Percentiles rank a stretch among this genome's conserved stretches.
phyloP scores from a whole-genome alignment of 768 basidiomycete species.

The Leccinum subgranulosum region DNA sequence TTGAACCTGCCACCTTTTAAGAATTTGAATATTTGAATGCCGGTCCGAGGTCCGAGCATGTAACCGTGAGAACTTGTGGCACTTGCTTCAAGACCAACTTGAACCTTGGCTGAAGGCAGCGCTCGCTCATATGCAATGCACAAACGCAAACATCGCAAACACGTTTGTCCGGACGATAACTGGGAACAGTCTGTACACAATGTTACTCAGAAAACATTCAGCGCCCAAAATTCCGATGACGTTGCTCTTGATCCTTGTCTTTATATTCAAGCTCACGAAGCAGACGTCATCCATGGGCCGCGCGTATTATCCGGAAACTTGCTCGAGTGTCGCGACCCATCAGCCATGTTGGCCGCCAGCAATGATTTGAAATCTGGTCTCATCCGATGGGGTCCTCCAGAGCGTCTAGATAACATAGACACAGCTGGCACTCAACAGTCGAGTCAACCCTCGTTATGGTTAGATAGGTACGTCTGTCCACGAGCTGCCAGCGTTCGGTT shows the following conservation, averaged over 20 bases:
- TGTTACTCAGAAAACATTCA: background rate
- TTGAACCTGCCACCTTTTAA: too few species aligned
- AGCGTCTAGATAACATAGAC: slow-evolving; percentile 8
- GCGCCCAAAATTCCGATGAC: background rate
- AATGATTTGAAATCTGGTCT: slow-evolving; percentile 30
- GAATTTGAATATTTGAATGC: too few species aligned
- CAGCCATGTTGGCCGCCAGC: slow-evolving; percentile 2
- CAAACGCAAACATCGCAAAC: slow-evolving; percentile 26
- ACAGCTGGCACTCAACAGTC: background rate
- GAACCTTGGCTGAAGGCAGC: background rate
- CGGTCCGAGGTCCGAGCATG: background rate
- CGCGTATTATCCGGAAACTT: slow-evolving; percentile 36
- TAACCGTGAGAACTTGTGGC: background rate
- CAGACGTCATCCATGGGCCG: slow-evolving; percentile 60
- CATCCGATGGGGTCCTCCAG: slow-evolving; percentile 30
- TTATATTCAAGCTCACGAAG: slow-evolving; percentile 73
- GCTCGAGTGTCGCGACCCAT: slow-evolving; percentile 28
- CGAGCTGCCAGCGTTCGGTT: slow-evolving; percentile 7
- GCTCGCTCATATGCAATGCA: slow-evolving; percentile 10
- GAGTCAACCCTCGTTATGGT: slow-evolving; percentile 46
- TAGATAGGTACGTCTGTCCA: slow-evolving; percentile 73
- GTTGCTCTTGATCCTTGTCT: slow-evolving; percentile 30
- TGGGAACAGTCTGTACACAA: slow-evolving; percentile 5
- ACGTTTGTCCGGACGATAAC: slow-evolving; percentile 4
- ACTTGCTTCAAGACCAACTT: background rate